Conservation (phyloP, 257 asterid genomes). For the Solanum medicagineum region DNA sequence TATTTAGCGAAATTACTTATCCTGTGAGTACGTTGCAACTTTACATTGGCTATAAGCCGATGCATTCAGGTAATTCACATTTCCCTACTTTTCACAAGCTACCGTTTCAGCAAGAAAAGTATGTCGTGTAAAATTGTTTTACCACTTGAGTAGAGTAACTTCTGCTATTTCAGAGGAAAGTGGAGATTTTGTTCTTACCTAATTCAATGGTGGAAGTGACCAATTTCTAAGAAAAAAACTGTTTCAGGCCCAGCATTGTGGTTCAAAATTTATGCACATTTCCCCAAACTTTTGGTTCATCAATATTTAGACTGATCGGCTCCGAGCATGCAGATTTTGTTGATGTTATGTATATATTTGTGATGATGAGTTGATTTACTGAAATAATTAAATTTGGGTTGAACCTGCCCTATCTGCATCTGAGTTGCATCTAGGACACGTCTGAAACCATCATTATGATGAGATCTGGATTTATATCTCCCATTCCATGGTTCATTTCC, state of each 20-base stretch:
- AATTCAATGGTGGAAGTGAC: not conserved
- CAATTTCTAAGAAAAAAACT: not conserved
- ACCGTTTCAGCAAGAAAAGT: not conserved
- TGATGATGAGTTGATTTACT: not conserved
- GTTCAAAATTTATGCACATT: not conserved
- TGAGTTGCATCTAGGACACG: not conserved
- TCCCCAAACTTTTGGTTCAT: not conserved
- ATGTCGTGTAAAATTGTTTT: not conserved
- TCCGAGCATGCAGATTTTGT: not conserved
- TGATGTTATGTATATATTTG: not conserved
- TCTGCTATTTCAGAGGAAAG: not conserved
- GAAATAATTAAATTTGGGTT: not conserved
- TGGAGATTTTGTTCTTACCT: not conserved
- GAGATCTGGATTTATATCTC: not conserved
- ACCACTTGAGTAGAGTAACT: not conserved
- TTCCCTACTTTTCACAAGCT: not conserved
- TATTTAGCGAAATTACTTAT: not conserved
- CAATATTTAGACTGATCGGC: not conserved
- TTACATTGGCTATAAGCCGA: not conserved
- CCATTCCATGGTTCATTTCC: conserved; percentile 4
- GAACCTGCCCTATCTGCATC: not conserved
- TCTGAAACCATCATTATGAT: not conserved
- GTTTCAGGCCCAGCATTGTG: not conserved
- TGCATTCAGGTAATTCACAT: not conserved
- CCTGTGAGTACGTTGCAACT: not conserved